phyloP scores from a whole-genome alignment of 371 early-diverging fungal species.

The Mucor circinelloides region DNA sequence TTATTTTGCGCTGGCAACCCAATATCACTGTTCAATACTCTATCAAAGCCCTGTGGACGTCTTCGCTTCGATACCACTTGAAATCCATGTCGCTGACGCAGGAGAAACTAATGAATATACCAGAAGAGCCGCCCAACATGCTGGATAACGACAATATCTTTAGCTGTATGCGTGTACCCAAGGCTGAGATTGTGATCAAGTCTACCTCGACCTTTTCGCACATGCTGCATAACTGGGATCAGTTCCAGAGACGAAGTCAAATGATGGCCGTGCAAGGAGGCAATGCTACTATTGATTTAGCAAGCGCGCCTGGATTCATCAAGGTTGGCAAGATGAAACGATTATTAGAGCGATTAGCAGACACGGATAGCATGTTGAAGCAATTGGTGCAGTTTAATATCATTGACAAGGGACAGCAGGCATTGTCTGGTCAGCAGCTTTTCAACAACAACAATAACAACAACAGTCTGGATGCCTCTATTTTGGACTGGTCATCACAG shows the following conservation, averaged over 20 bases:
- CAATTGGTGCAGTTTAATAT: slow-evolving; percentile 56
- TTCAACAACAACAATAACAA: slow-evolving; percentile 6
- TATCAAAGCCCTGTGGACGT: slow-evolving; percentile 58
- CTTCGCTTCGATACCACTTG: slow-evolving; percentile 32
- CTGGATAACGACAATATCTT: slow-evolving; percentile 28
- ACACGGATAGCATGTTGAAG: slow-evolving; percentile 71
- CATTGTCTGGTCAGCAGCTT: slow-evolving; percentile 52
- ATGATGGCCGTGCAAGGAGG: slow-evolving; percentile 53
- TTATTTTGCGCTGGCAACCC: slow-evolving; percentile 84
- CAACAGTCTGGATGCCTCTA: background rate
- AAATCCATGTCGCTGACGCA: slow-evolving; percentile 17
- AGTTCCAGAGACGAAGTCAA: slow-evolving; percentile 41
- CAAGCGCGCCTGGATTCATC: slow-evolving; percentile 56
- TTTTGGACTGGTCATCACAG: background rate
- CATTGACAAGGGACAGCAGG: slow-evolving; percentile 74
- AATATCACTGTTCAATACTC: slow-evolving; percentile 90
- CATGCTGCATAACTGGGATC: slow-evolving; percentile 52
- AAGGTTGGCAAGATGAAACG: slow-evolving; percentile 70
- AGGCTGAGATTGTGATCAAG: slow-evolving; percentile 46
- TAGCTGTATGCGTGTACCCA: slow-evolving; percentile 41
- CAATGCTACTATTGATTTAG: slow-evolving; percentile 36
- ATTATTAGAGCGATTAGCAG: slow-evolving; percentile 64
- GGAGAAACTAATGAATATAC: slow-evolving; percentile 24
- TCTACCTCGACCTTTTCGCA: slow-evolving; percentile 49
- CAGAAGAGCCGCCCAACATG: background rate